These are phyloP conservation scores for Beauveria varroae DNA, from an alignment of 2,329 filamentous ascomycete genomes.

Conservation along the genomic window DNA sequence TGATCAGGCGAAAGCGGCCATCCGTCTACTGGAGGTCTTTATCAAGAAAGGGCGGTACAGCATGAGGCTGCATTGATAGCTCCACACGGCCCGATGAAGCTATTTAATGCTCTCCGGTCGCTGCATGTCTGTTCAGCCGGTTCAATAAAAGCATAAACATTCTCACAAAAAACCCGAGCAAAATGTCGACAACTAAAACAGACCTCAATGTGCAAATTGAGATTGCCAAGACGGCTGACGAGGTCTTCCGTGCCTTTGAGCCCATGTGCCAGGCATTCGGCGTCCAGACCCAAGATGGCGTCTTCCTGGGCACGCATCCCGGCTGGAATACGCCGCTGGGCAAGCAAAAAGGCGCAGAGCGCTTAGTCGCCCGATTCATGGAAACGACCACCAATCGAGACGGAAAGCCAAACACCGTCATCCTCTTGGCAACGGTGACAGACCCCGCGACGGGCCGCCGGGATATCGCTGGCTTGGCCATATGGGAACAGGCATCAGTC, in stretches of 20 bases:
- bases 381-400: constrained; percentile 29
- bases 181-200: background rate
- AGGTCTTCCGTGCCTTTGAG: constrained; percentile 21
- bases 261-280: constrained; percentile 35
- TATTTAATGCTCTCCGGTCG: too few relatives aligned
- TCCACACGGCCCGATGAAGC: background rate
- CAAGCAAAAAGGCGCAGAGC: constrained; percentile 24
- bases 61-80: background rate
- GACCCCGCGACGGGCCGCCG: constrained; percentile 20
- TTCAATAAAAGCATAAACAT: too few relatives aligned
- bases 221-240: constrained; percentile 20
- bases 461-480: constrained; percentile 42
- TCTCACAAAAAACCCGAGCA: background rate
- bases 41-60: background rate
- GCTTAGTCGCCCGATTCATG: constrained; percentile 34
- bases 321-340: constrained; percentile 46
- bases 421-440: constrained; percentile 45
- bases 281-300: constrained; percentile 38
- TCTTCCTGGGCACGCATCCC: constrained; percentile 46
- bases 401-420: constrained; percentile 42
- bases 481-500: constrained; percentile 46
- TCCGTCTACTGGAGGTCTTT: background rate
- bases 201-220: constrained; percentile 15
- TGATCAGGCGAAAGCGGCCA: background rate
- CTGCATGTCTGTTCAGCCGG: too few relatives aligned